Evolutionary conservation across 257 asterid species (phyloP), one percentile per base, ranked within the genome.

Genomic region (Solanum neorickii): DNA sequence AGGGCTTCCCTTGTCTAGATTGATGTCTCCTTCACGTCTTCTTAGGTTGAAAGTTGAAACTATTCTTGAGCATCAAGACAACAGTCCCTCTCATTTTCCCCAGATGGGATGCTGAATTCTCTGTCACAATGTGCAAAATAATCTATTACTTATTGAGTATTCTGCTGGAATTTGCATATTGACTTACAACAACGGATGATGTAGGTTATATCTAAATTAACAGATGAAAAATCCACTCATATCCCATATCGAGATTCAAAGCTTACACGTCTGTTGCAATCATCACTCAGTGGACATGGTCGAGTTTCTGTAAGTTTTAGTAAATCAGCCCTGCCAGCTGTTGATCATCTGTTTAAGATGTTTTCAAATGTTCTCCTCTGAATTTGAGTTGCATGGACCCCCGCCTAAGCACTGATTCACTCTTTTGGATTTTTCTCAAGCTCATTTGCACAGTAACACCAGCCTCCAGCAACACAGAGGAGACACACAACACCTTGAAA

Each of bases 391-490:
- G 11, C 66, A 46, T 15, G 84, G 27, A 15, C 13, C 9, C 16
- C 65, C 2, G 6, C 9, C 72, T 65, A 77, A n/a, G 73, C 47
- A 88, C 86, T 91, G 87, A 84, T 89, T 86, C 74, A 29, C 82
- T 86, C 82, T 83, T 87, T 89, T 84, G 87, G 82, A 73, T 87
- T 72, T 86, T 93, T 88, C 77, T 92, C 88, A 83, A 95, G 98
- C 98, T 94, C 90, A 92, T 95, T 86, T 95, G 97, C 93, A 95
- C 98, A 15, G 93, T 94, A 77, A 94, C 98, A 83, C 98, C 98
- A 47, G 95, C 97, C 90, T 93, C 95, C 84, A 92, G 98, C 94
- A 92, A 93, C 86, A 89, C 94, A 12, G 97, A 95, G 91, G 98
- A 94, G 88, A 93, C 98, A n/a, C 95, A 94, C 91, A 94, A 93